Evolutionary conservation across 805 yeast species (phyloP).

Genomic region (Ogataea nakhonphanomensis): DNA sequence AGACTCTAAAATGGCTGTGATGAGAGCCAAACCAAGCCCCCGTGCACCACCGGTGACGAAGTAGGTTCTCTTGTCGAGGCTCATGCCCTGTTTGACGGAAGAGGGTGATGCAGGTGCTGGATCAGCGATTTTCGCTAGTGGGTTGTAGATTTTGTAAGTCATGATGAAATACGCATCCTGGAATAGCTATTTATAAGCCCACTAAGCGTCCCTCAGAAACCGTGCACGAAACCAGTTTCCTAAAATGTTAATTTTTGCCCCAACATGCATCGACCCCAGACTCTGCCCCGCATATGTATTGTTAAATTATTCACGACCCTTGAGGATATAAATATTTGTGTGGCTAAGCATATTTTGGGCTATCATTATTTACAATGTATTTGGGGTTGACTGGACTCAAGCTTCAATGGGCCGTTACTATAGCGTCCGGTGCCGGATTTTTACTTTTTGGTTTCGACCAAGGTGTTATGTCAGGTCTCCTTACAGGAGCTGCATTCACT

Average conservation of each 20-base stretch:
- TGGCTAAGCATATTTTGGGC: background rate
- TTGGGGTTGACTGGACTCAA: slow-evolving; percentile 13
- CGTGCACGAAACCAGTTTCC: background rate
- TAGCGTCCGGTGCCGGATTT: slow-evolving; percentile 43
- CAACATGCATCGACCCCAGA: background rate
- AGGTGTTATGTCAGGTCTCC: slow-evolving; percentile 62
- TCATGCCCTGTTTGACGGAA: slow-evolving; percentile 14
- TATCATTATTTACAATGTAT: slow-evolving; percentile 5
- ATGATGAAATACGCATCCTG: background rate
- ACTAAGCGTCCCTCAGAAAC: background rate
- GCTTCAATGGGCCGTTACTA: slow-evolving; percentile 20
- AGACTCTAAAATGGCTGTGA: slow-evolving; percentile 14
- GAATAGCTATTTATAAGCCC: background rate
- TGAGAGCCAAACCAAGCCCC: slow-evolving; percentile 15
- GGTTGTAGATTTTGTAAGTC: slow-evolving; percentile 12
- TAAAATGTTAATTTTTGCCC: background rate
- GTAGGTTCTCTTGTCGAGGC: slow-evolving; percentile 13
- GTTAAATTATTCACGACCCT: too few species aligned
- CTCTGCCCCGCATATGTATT: background rate
- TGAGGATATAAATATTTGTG: background rate
- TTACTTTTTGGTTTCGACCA: slow-evolving; percentile 65
- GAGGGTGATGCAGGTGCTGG: slow-evolving; percentile 18
- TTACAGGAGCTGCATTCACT: slow-evolving; percentile 56
- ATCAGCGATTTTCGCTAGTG: slow-evolving; percentile 11
- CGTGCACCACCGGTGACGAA: slow-evolving; percentile 21